Conservation (phyloP, 805 yeast genomes). For the Yamadazyma endophytica region DNA sequence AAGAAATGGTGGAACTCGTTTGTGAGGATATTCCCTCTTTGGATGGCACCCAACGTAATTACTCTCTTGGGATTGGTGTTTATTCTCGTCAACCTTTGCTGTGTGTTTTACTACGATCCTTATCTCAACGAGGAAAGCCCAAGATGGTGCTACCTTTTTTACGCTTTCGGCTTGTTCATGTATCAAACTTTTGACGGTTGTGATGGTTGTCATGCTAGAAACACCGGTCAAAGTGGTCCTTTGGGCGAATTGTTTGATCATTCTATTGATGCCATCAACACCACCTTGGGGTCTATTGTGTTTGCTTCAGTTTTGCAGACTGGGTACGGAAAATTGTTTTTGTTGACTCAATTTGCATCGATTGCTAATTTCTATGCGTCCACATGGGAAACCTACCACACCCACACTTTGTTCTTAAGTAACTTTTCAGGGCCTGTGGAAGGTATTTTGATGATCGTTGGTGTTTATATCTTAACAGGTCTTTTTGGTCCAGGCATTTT, state of each 20-base stretch:
- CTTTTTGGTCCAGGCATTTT: constrained; percentile 66
- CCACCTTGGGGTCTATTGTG: constrained; percentile 72
- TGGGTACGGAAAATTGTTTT: constrained; percentile 61
- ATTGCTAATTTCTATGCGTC: constrained; percentile 80
- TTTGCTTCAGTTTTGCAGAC: constrained; percentile 73
- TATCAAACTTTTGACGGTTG: constrained; percentile 96
- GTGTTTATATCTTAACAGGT: constrained; percentile 59
- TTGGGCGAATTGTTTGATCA: constrained; percentile 94
- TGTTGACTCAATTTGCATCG: constrained; percentile 67
- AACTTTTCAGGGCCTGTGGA: constrained; percentile 93
- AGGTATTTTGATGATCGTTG: constrained; percentile 68
- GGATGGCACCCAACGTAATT: constrained; percentile 91
- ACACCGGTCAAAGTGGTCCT: constrained; percentile 94
- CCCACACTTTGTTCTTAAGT: constrained; percentile 74
- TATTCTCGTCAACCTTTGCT: constrained; percentile 56
- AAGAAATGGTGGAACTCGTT: constrained; percentile 80
- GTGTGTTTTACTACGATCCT: constrained; percentile 74
- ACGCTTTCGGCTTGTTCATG: constrained; percentile 79
- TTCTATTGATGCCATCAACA: constrained; percentile 69
- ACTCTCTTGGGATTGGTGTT: constrained; percentile 78
- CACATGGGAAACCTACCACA: constrained; percentile 95
- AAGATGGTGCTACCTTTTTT: constrained; percentile 68
- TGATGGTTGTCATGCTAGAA: constrained; percentile 93
- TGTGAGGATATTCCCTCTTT: constrained; percentile 70
- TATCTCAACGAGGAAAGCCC: constrained; percentile 58